A percentile compares a stretch with the other conserved stretches of the same genome.
These are phyloP conservation scores for Saururus chinensis DNA, from an alignment of 164 flowering plant species.

Conservation along the genomic window DNA sequence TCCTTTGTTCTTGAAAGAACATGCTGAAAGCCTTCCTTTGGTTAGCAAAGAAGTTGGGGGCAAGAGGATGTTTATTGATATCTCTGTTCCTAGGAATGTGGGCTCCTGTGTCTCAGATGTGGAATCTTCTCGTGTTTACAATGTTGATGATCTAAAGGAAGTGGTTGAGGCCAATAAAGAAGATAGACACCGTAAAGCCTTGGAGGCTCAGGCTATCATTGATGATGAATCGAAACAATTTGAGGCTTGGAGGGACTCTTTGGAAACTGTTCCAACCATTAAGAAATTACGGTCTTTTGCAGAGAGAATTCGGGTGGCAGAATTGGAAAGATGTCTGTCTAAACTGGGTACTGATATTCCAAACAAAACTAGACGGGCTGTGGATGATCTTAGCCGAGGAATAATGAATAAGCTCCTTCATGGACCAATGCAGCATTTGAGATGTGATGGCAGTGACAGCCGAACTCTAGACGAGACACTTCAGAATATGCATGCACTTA, in stretches of 20 bases:
- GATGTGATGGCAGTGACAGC: slow-evolving; percentile 87
- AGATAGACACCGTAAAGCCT: slow-evolving; percentile 80
- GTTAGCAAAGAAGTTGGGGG: slow-evolving; percentile 53
- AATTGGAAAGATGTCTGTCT: slow-evolving; percentile 81
- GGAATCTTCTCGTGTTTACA: slow-evolving; percentile 54
- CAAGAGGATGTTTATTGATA: slow-evolving; percentile 68
- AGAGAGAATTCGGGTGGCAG: slow-evolving; percentile 67
- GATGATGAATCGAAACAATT: slow-evolving; percentile 70
- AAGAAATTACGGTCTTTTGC: slow-evolving; percentile 86
- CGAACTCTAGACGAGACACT: slow-evolving; percentile 76
- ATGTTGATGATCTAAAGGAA: slow-evolving; percentile 96
- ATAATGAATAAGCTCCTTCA: slow-evolving; percentile 90
- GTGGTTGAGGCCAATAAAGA: slow-evolving; percentile 96
- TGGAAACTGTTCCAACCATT: slow-evolving; percentile 95
- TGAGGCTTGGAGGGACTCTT: slow-evolving; percentile 91
- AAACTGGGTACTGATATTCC: slow-evolving; percentile 74
- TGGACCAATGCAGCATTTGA: slow-evolving; percentile 95
- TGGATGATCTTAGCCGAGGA: slow-evolving; percentile 89
- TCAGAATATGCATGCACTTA: slow-evolving; percentile 94
- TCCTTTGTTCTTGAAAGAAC: slow-evolving; percentile 59
- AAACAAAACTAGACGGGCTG: slow-evolving; percentile 59
- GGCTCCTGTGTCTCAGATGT: slow-evolving; percentile 65
- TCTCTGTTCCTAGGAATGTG: slow-evolving; percentile 93
- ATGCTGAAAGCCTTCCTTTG: slow-evolving; percentile 52
- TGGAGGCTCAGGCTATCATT: slow-evolving; percentile 87